Evolutionary conservation across 495 filamentous ascomycete species (phyloP).

Genomic region (Bryoglossum gracile): DNA sequence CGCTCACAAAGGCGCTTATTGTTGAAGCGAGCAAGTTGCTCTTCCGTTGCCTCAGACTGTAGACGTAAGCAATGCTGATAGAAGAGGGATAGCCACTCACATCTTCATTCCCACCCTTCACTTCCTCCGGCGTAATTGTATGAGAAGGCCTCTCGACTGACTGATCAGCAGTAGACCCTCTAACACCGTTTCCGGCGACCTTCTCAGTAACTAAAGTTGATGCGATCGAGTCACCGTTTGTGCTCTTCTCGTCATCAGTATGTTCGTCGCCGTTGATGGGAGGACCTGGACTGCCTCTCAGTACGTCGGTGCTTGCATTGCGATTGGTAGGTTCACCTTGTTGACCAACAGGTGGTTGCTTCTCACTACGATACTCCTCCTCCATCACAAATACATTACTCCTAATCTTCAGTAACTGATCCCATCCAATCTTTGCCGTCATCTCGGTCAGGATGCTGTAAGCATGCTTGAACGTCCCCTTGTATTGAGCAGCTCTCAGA

Average conservation of each 20-base stretch:
- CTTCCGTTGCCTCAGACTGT: constrained; percentile 37
- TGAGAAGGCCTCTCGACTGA: constrained; percentile 61
- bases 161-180: constrained; percentile 18
- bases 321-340: constrained; percentile 46
- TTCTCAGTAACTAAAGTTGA: constrained; percentile 23
- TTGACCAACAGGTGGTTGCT: constrained; percentile 51
- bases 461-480: constrained; percentile 90
- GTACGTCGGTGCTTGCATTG: constrained; percentile 68
- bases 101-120: constrained; percentile 72
- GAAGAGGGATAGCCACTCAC: constrained; percentile 40
- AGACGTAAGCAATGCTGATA: constrained; percentile 9
- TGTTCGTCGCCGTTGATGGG: constrained; percentile 50
- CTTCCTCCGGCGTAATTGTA: constrained; percentile 72
- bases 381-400: constrained; percentile 99
- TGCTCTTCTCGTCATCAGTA: constrained; percentile 36
- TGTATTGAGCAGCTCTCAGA: constrained; percentile 78
- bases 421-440: constrained; percentile 93
- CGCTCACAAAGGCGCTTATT: constrained; percentile 96
- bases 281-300: constrained; percentile 58
- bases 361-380: constrained; percentile 91
- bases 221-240: constrained; percentile 26
- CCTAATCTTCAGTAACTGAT: constrained; percentile 83
- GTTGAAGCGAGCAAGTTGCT: constrained; percentile 64
- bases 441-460: constrained; percentile 93
- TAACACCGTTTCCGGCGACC: constrained; percentile 23